Base-by-base conservation (phyloP, 2,329 filamentous ascomycete species). In the Trichoderma gracile region DNA sequence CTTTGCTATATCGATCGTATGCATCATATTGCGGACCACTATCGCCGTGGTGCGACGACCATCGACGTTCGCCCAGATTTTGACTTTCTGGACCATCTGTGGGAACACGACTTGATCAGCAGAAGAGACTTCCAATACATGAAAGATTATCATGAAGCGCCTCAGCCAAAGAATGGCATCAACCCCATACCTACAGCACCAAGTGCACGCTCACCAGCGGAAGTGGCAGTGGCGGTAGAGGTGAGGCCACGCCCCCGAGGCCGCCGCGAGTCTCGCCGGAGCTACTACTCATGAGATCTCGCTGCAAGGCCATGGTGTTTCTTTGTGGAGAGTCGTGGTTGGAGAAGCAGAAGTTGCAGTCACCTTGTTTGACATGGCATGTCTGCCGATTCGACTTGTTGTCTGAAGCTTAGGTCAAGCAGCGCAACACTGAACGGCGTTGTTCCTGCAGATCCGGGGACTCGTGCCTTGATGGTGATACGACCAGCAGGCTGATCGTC, bases 11-110 rank as follows among this genome's bases (percentile, higher is more conserved):
- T 64, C 0, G 19, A 67, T 1, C 78, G 84, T 2, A 82, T 86
- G 81, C 33, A 70, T 3, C 85, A 87, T 67, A 82, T 86, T 56
- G 76, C 73, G 0, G 63, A 64, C 0, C 84, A 87, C 65, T 75
- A 83, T 46, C 61, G 70, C 14, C 46, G 71, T 3, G 74, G 73
- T 0, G 62, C 68, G 6, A 68, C 63, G 8, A 62, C 52, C 0
- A 30, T 66, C 0, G 19, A 76, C 4, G 73, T 74, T 56, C 73
- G 78, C 1, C 78, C 75, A 3, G 82, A 84, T 63, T 79, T 77
- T 53, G 68, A 65, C 33, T 69, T 83, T 25, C 67, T 82, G 17
- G 65, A 77, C 7, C 77, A 83, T 68, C 46, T 82, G 57, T 38
- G 68, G 17, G 17, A 67, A 0, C 53, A 72, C 1, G 50, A 67